These are phyloP conservation scores for Lipomyces yarrowii DNA, from an alignment of 1,139 yeast genomes.

Conservation along the genomic window DNA sequence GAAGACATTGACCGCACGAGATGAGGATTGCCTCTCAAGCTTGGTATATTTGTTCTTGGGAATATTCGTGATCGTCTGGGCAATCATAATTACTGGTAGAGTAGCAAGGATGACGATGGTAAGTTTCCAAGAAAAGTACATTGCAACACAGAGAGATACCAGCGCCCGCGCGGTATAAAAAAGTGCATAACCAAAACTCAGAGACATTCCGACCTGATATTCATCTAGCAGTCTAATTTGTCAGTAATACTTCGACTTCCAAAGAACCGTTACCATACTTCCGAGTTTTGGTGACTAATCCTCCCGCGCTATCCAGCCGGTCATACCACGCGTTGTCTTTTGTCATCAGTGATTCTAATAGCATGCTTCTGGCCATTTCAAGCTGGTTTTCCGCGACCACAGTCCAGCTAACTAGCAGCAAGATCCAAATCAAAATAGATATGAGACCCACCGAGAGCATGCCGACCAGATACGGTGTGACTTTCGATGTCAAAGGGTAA, in stretches of 20 bases:
- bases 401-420: conserved; percentile 54
- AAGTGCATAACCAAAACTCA: conserved; percentile 60
- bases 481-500: conserved; percentile 9
- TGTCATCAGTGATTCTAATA: conserved; percentile 44
- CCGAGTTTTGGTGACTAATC: conserved; percentile 25
- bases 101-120: conserved; percentile 74
- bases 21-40: conserved; percentile 59
- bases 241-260: conserved; percentile 1
- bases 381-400: conserved; percentile 74
- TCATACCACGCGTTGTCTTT: conserved; percentile 56
- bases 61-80: conserved; percentile 56
- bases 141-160: conserved; percentile 65
- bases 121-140: conserved; percentile 80
- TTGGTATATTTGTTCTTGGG: conserved; percentile 54
- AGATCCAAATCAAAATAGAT: conserved; percentile 22
- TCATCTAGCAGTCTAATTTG: conserved; percentile 70
- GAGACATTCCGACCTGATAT: conserved; percentile 67
- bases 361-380: conserved; percentile 52
- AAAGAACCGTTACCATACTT: conserved; percentile 5
- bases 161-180: conserved; percentile 57
- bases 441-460: conserved; percentile 6
- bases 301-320: conserved; percentile 25
- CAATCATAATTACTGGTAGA: conserved; percentile 62
- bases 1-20: conserved; percentile 60
- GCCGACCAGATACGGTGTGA: conserved; percentile 17